Conservation (phyloP, 345 rosid species). For the Arabidopsis suecica region DNA sequence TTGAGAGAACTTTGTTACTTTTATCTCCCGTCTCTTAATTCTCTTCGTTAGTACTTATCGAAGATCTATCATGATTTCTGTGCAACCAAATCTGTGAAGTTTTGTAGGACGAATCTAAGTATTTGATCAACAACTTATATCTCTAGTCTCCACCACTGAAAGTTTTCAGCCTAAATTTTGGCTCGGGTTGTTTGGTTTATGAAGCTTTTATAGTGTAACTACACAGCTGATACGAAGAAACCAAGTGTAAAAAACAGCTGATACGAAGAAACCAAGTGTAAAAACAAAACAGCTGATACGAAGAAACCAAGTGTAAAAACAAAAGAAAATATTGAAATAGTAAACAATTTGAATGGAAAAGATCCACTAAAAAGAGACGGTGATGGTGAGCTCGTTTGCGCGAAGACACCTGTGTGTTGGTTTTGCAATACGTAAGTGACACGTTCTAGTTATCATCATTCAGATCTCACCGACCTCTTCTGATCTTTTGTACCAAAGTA, state of each 20-base stretch:
- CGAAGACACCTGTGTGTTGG: constrained; percentile 3
- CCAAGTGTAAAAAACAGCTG: not conserved
- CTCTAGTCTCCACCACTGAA: too few species aligned
- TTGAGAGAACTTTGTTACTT: constrained; percentile 1
- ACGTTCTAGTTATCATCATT: constrained; percentile 13
- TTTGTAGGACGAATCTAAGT: not conserved
- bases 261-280: not conserved
- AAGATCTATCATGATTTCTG: too few species aligned
- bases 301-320: not conserved
- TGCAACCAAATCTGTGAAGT: too few species aligned
- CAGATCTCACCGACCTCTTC: constrained; percentile 28
- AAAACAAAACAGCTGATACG: not conserved
- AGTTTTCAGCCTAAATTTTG: not conserved
- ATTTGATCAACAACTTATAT: too few species aligned
- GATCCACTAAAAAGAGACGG: not conserved
- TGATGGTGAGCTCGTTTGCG: not conserved
- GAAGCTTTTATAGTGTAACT: not conserved
- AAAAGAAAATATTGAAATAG: not conserved
- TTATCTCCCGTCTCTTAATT: not conserved
- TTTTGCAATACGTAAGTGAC: constrained; percentile 5
- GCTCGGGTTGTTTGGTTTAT: not conserved
- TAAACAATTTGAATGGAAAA: not conserved
- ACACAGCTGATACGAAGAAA: not conserved
- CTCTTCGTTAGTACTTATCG: not conserved
- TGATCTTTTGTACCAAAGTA: constrained; percentile 6